Percentiles rank a stretch among this genome's conserved stretches.
Conservation (phyloP, 2,329 filamentous ascomycete species). For the Diplodia sapinea region DNA sequence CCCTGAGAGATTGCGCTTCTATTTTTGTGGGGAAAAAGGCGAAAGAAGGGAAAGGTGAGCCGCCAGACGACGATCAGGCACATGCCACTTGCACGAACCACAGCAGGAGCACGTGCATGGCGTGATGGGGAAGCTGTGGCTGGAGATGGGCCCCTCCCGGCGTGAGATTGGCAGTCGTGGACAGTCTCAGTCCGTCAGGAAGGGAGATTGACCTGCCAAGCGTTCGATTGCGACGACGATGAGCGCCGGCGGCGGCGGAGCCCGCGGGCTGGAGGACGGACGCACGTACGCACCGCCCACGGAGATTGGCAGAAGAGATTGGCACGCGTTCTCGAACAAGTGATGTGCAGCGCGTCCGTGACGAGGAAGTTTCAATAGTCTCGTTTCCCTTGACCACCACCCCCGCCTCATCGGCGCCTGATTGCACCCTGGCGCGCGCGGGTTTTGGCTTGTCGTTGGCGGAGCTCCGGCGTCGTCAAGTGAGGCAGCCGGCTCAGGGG, state of each 20-base stretch:
- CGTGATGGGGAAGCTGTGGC: slow-evolving; percentile 2
- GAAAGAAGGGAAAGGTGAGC: not conserved
- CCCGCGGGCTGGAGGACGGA: not conserved
- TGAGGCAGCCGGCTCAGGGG: not conserved
- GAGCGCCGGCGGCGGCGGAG: not conserved
- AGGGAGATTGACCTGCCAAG: slow-evolving; percentile 5
- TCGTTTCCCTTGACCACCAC: not conserved
- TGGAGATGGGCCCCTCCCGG: not conserved
- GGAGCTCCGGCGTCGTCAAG: not conserved
- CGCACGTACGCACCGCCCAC: not conserved
- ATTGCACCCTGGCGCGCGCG: not conserved
- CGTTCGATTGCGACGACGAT: slow-evolving; percentile 3
- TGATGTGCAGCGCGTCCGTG: not conserved
- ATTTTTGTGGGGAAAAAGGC: not conserved
- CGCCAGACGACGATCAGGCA: not conserved
- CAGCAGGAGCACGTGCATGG: slow-evolving; percentile 1
- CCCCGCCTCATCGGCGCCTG: slow-evolving; percentile 1
- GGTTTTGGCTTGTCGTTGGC: too few relatives aligned
- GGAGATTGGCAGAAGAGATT: slow-evolving; percentile 8
- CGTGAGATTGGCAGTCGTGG: not conserved
- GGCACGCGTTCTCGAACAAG: not conserved
- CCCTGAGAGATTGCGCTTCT: slow-evolving; percentile 33
- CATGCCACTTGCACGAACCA: too few relatives aligned
- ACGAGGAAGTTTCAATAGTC: not conserved
- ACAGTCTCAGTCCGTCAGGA: not conserved